These are phyloP conservation scores for Pseudogymnoascus sp. DNA, from an alignment of 2,329 filamentous ascomycete species.

Conservation along the genomic window DNA sequence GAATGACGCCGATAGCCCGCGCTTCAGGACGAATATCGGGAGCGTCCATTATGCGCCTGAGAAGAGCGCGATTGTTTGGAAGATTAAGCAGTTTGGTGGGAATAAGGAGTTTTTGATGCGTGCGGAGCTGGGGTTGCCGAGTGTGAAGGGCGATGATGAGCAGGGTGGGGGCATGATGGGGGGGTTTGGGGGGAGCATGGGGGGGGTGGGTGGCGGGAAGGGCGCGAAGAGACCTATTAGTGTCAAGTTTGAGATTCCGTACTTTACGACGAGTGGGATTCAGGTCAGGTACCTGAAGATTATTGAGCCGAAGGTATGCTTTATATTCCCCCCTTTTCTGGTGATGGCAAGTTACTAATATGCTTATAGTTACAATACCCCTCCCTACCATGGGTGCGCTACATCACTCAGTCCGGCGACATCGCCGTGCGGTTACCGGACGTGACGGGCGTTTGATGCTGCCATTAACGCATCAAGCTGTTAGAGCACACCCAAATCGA, in stretches of 20 bases:
- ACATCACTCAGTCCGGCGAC: conserved; percentile 96
- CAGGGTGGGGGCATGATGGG: conserved; percentile 96
- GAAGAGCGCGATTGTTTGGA: conserved; percentile 97
- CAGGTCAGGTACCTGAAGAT: conserved; percentile 99
- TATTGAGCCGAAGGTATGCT: conserved; percentile 89
- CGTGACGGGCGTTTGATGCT: conserved; percentile 15
- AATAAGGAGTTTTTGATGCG: conserved; percentile 98
- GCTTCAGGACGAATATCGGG: conserved; percentile 95
- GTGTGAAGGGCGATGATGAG: conserved; percentile 90
- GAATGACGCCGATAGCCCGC: conserved; percentile 90
- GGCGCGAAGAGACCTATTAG: conserved; percentile 89
- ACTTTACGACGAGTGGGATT: conserved; percentile 98
- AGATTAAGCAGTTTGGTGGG: conserved; percentile 99
- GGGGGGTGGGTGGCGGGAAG: conserved; percentile 76
- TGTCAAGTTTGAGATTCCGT: conserved; percentile 99
- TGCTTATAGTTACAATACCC: conserved; percentile 80
- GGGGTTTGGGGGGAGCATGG: conserved; percentile 94
- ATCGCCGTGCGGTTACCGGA: conserved; percentile 95
- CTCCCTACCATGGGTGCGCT: conserved; percentile 92
- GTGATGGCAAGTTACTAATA: neutral
- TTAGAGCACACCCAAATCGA: neutral
- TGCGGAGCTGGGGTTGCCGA: conserved; percentile 87
- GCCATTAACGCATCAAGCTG: neutral
- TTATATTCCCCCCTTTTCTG: neutral
- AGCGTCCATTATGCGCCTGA: conserved; percentile 96